These are phyloP conservation scores for Porphyrellus sp. DNA, from an alignment of 1,284 basidiomycete species.

Conservation along the genomic window DNA sequence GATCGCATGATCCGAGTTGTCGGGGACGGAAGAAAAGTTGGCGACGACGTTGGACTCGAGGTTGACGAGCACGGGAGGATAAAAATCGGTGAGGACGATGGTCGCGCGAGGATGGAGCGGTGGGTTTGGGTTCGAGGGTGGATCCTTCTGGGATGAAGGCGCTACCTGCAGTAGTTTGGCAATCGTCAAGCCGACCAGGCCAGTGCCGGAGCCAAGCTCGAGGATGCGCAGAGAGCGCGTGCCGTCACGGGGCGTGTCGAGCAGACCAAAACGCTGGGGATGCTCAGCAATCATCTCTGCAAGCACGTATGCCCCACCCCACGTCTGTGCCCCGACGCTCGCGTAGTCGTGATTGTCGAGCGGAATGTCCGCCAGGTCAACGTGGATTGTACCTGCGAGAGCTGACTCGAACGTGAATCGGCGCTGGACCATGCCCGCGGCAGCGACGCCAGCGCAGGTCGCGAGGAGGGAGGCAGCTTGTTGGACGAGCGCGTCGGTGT, in stretches of 20 bases:
- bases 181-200: slow-evolving; percentile 71
- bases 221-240: slow-evolving; percentile 52
- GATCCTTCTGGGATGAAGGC: not conserved
- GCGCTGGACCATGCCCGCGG: slow-evolving; percentile 45
- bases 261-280: slow-evolving; percentile 54
- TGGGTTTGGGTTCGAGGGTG: not conserved
- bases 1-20: not conserved
- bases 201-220: slow-evolving; percentile 87
- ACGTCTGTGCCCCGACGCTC: slow-evolving; percentile 86
- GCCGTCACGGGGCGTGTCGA: not conserved
- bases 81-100: slow-evolving; percentile 78
- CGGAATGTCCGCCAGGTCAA: slow-evolving; percentile 70
- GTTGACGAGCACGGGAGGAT: slow-evolving; percentile 72
- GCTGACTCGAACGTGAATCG: slow-evolving; percentile 39
- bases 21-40: slow-evolving; percentile 47
- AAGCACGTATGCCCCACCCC: slow-evolving; percentile 84
- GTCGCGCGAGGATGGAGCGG: slow-evolving; percentile 28
- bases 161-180: slow-evolving; percentile 47
- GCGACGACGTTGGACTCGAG: slow-evolving; percentile 61
- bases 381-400: slow-evolving; percentile 24
- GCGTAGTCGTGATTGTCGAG: slow-evolving; percentile 72
- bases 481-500: slow-evolving; percentile 32
- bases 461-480: slow-evolving; percentile 66
- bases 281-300: slow-evolving; percentile 69
- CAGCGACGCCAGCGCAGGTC: slow-evolving; percentile 58